phyloP scores from a whole-genome alignment of 805 yeast species.

The Yarrowia sp. region DNA sequence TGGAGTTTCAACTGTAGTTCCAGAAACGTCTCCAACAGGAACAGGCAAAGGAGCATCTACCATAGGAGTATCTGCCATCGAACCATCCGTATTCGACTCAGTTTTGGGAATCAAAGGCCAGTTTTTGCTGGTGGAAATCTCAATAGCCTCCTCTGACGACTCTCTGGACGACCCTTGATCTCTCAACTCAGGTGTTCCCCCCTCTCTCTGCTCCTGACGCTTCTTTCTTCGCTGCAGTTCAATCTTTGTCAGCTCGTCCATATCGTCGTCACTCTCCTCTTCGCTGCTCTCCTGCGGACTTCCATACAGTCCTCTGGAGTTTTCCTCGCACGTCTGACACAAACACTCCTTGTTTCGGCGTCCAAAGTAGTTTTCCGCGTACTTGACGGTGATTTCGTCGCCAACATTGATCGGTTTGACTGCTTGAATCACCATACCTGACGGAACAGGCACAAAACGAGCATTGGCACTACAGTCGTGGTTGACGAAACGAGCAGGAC shows the following conservation, averaged over 20 bases:
- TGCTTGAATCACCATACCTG: conserved; percentile 40
- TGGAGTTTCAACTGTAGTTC: not conserved
- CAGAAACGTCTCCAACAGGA: not conserved
- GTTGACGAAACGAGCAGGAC: conserved; percentile 49
- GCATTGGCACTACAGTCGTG: conserved; percentile 49
- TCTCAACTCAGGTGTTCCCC: not conserved
- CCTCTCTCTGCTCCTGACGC: not conserved
- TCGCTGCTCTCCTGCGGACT: conserved; percentile 7
- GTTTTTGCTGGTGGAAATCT: conserved; percentile 1
- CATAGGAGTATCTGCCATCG: too few relatives aligned
- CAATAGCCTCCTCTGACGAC: not conserved
- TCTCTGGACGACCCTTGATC: not conserved
- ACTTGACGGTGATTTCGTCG: conserved; percentile 48
- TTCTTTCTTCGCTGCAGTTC: not conserved
- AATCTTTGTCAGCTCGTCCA: conserved; percentile 12
- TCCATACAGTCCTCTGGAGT: conserved; percentile 1
- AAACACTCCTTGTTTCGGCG: conserved; percentile 43
- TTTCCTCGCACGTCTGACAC: conserved; percentile 44
- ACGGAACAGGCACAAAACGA: conserved; percentile 37
- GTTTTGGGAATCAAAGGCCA: not conserved
- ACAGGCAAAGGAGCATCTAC: not conserved
- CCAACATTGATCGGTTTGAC: conserved; percentile 41
- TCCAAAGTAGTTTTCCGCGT: conserved; percentile 47
- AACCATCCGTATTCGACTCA: too few relatives aligned
- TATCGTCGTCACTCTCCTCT: conserved; percentile 14